phyloP scores from a whole-genome alignment of 2,329 filamentous ascomycete genomes.

The Cladosporium sp. region DNA sequence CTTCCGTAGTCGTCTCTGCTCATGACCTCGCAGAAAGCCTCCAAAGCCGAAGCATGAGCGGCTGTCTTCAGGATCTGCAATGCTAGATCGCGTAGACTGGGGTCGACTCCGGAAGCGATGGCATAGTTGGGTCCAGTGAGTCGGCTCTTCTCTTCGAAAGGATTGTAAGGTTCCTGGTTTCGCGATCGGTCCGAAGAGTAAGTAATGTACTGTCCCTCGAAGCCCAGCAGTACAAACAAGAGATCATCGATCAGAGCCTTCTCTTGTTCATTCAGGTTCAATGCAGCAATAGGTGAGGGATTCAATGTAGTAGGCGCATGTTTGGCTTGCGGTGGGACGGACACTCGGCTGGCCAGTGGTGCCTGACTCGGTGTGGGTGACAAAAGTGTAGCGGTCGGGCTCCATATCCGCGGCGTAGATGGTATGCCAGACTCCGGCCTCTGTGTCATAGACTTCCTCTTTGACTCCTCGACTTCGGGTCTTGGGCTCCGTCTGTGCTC shows the following conservation, averaged over 20 bases:
- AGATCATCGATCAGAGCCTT: conserved; percentile 85
- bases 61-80: conserved; percentile 90
- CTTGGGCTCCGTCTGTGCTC: conserved; percentile 17
- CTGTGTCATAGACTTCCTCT: conserved; percentile 5
- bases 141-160: conserved; percentile 80
- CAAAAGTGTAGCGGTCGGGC: conserved; percentile 74
- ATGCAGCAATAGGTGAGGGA: conserved; percentile 66
- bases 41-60: conserved; percentile 86
- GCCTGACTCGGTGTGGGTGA: conserved; percentile 61
- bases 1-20: conserved; percentile 90
- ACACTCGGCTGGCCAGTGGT: conserved; percentile 71
- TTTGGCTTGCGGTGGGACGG: conserved; percentile 62
- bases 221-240: conserved; percentile 95
- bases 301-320: conserved; percentile 70
- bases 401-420: conserved; percentile 58
- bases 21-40: conserved; percentile 92
- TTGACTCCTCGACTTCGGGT: conserved; percentile 6
- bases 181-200: conserved; percentile 53
- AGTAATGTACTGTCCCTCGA: conserved; percentile 95
- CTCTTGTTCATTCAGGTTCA: conserved; percentile 82
- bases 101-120: conserved; percentile 81
- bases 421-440: conserved; percentile 7
- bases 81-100: conserved; percentile 84
- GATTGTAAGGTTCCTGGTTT: conserved; percentile 71
- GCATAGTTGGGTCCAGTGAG: conserved; percentile 80